phyloP scores from a whole-genome alignment of 106 monocot genomes.

The Dioscorea alata region DNA sequence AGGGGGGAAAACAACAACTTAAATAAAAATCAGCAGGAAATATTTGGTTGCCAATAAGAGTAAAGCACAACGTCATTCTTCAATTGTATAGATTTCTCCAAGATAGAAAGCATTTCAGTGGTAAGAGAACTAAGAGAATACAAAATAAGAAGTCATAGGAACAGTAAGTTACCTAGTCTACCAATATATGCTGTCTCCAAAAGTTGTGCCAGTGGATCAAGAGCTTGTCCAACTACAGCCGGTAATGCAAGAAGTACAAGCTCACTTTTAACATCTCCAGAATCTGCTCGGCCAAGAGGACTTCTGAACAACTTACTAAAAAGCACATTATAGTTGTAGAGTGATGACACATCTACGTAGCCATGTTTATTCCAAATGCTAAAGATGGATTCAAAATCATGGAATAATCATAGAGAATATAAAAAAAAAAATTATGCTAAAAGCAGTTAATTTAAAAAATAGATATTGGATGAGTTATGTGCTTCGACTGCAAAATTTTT shows the following conservation, averaged over 20 bases:
- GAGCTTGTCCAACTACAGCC: slow-evolving; percentile 83
- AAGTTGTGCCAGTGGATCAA: slow-evolving; percentile 88
- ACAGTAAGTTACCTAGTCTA: slow-evolving; percentile 56
- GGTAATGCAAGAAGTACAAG: slow-evolving; percentile 81
- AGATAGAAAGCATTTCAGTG: too few species aligned
- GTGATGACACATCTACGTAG: background rate
- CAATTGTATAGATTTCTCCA: too few species aligned
- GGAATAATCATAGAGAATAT: background rate
- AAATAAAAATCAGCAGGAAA: too few species aligned
- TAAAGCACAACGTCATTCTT: too few species aligned
- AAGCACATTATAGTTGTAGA: background rate
- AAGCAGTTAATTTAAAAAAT: background rate
- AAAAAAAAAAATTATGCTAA: background rate
- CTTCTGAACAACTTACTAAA: slow-evolving; percentile 35
- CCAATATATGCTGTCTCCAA: slow-evolving; percentile 96
- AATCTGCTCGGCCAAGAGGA: slow-evolving; percentile 15
- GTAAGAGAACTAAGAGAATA: background rate
- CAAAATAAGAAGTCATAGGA: background rate
- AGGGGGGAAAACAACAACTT: too few species aligned
- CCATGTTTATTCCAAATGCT: too few species aligned
- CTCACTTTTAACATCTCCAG: slow-evolving; percentile 49
- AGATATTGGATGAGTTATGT: too few species aligned
- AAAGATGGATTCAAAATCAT: background rate
- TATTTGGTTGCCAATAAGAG: too few species aligned
- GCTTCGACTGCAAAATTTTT: too few species aligned